A percentile compares a stretch with the other conserved stretches of the same genome.
phyloP scores from a whole-genome alignment of 305 asterid genomes.

The Lippia alba region DNA sequence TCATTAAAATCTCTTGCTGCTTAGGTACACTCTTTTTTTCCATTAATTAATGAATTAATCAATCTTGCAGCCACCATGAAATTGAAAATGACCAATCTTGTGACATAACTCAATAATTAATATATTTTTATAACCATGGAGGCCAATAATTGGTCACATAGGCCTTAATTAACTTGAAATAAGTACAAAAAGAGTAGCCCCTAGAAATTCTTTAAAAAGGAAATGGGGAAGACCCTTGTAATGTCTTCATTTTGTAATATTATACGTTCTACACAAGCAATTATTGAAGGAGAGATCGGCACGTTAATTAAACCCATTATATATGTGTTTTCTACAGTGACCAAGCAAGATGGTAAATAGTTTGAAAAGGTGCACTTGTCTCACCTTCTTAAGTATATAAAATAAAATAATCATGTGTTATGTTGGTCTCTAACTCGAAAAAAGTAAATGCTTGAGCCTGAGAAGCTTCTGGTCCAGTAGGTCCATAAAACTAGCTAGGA shows the following conservation, averaged over 20 bases:
- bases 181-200: conserved; percentile 41
- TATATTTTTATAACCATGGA: conserved; percentile 25
- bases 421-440: too few relatives aligned
- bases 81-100: conserved; percentile 47
- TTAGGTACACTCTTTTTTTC: not conserved
- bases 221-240: conserved; percentile 42
- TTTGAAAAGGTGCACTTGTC: too few relatives aligned
- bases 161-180: conserved; percentile 15
- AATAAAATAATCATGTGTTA: too few relatives aligned
- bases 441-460: too few relatives aligned
- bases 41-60: conserved; percentile 3
- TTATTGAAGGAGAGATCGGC: conserved; percentile 32
- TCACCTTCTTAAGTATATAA: too few relatives aligned
- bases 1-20: too few relatives aligned
- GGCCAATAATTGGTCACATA: conserved; percentile 47
- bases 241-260: conserved; percentile 28
- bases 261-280: not conserved
- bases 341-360: too few relatives aligned
- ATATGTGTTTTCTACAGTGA: too few relatives aligned
- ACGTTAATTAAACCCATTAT: conserved; percentile 37
- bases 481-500: too few relatives aligned
- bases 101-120: conserved; percentile 33
- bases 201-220: conserved; percentile 26
- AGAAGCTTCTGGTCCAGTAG: too few relatives aligned
- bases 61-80: conserved; percentile 27